Evolutionary conservation across 148 eudicot species (phyloP), one percentile per base, ranked within the genome.

Genomic region (Chenopodium suecicum): DNA sequence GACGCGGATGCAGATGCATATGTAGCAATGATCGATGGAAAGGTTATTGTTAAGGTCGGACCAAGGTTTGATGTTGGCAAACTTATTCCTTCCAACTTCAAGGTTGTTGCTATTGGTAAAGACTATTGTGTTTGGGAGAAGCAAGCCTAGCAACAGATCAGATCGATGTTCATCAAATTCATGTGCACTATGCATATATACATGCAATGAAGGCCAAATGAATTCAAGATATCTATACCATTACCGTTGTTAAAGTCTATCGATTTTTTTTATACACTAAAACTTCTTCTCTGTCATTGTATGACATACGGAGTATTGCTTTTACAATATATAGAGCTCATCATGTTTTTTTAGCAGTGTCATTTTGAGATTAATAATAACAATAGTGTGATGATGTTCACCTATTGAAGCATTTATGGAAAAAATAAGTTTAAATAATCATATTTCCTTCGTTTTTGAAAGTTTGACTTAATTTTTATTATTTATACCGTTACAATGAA

Each of bases 11-110:
- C 90, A 37, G 90, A 88, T 72, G 83, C 84, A 6, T 91, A 91
- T 46, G 83, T 91, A 2, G 94, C 94, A 9, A 86, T 70, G 88
- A 85, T 89, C 29, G 94, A 91, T 80, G 85, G 77, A 10, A 89
- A 87, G 65, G 22, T 91, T 20, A 87, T 90, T 2, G 83, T 83
- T 41, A 91, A 90, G 58, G 22, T 70, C 12, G 82, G 82, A 20
- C 16, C 82, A 34, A 79, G 76, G 71, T 68, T 70, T 70, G 84
- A 90, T 84, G 78, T 86, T 14, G 91, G 91, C 74, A 87, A 86
- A 67, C 84, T 88, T 9, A 78, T 91, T 82, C 92, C 94, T 8
- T 58, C 87, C 14, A 66, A 83, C 70, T 91, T 70, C 69, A 77
- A 88, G 66, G 66, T 90, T 81, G 46, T 89, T 31, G 80, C 86